phyloP scores from a whole-genome alignment of 169 alveolate genomes.

The Perkinsus marinus region DNA sequence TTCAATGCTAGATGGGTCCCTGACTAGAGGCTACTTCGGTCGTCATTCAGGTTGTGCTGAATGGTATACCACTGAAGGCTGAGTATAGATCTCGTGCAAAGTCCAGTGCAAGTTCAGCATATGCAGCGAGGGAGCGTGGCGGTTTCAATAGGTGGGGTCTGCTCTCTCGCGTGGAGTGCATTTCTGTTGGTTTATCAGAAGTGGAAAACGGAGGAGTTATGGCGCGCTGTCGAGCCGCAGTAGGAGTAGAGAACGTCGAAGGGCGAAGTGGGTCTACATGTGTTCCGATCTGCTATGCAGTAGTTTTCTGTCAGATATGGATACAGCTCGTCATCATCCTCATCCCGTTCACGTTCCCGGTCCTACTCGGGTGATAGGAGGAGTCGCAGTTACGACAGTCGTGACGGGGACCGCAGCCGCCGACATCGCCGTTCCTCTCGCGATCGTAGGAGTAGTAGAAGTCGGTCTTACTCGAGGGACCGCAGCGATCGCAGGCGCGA shows the following conservation, averaged over 20 bases:
- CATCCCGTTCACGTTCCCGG: background rate
- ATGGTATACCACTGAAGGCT: background rate
- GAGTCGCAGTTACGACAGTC: background rate
- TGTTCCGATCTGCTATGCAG: no score
- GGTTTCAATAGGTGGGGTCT: background rate
- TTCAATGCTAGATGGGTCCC: no score
- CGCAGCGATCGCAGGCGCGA: background rate
- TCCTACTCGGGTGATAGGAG: background rate
- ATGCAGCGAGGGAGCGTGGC: background rate
- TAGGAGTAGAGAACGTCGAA: background rate
- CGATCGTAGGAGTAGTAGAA: background rate
- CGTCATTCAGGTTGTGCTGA: background rate
- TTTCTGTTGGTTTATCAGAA: background rate
- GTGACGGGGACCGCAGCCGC: background rate
- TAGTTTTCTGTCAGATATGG: background rate
- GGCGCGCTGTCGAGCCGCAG: background rate
- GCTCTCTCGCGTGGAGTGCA: background rate
- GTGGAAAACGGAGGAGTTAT: background rate
- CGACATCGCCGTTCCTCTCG: background rate
- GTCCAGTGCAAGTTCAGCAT: background rate
- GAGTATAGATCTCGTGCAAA: background rate
- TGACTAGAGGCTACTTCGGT: background rate
- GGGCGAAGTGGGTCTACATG: background rate
- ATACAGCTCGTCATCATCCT: background rate
- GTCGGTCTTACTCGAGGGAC: background rate